A percentile compares a stretch with the other conserved stretches of the same genome.
Evolutionary conservation across 163 green algal genomes (phyloP).

Genomic region (Chlorella variabilis): DNA sequence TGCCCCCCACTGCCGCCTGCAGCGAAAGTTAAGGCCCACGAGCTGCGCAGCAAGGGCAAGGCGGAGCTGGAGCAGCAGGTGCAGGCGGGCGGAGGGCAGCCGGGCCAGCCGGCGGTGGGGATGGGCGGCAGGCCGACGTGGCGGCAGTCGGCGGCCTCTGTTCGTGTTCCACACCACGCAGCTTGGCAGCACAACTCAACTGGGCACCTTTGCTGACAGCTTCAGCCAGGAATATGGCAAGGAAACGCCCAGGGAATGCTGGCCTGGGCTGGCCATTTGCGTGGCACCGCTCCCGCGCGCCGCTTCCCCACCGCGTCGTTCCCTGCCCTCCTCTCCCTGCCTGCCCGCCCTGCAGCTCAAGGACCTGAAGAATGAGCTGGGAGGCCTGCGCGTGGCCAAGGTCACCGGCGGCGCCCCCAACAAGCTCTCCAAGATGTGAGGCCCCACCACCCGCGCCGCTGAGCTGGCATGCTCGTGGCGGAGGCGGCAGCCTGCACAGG

Average conservation of each 20-base stretch:
- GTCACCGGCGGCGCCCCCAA: slow-evolving; percentile 98
- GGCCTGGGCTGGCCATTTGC: too few species aligned
- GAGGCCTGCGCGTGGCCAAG: slow-evolving; percentile 96
- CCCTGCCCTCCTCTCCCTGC: too few species aligned
- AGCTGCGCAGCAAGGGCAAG: slow-evolving; percentile 95
- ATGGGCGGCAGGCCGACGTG: neutral
- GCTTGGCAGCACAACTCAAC: too few species aligned
- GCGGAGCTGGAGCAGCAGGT: slow-evolving; percentile 89
- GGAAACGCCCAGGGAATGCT: too few species aligned
- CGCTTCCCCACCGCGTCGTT: too few species aligned
- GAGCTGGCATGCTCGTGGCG: too few species aligned
- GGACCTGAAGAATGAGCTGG: slow-evolving; percentile 97
- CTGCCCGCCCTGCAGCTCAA: slow-evolving; percentile 89
- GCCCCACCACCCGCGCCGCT: too few species aligned
- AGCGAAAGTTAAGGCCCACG: slow-evolving; percentile 93
- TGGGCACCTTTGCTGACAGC: too few species aligned
- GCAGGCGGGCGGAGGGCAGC: neutral
- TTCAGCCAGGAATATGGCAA: too few species aligned
- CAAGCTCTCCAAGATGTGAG: slow-evolving; percentile 99
- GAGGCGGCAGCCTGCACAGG: neutral
- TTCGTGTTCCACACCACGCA: too few species aligned
- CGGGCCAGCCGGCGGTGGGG: neutral
- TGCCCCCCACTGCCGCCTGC: slow-evolving; percentile 36
- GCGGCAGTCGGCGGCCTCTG: neutral
- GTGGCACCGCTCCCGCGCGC: too few species aligned